These are phyloP conservation scores for Diaporthe sp. DNA, from an alignment of 2,329 filamentous ascomycete species.

Conservation along the genomic window DNA sequence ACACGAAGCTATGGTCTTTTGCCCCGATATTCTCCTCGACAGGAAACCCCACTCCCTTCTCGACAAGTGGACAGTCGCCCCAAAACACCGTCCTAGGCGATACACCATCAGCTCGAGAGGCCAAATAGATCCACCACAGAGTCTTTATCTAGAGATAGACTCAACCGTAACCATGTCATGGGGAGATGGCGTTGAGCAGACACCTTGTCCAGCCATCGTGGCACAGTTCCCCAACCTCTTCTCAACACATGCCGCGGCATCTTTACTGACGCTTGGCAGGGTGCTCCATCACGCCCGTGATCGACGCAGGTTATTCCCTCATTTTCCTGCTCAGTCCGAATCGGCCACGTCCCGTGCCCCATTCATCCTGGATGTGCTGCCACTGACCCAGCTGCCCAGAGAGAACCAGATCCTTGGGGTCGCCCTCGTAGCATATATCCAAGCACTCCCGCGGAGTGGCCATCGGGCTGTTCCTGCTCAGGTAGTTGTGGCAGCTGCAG, in stretches of 20 bases:
- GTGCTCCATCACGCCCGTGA: neutral
- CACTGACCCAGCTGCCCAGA: neutral
- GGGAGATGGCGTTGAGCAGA: neutral
- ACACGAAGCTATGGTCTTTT: neutral
- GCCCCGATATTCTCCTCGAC: neutral
- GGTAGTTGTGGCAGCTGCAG: neutral
- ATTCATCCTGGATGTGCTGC: neutral
- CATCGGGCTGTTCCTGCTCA: neutral
- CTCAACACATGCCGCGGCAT: neutral
- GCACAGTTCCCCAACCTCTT: neutral
- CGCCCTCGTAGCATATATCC: neutral
- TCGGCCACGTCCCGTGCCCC: neutral
- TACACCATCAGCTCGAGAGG: neutral
- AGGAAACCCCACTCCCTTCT: neutral
- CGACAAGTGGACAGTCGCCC: neutral
- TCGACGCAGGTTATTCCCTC: neutral
- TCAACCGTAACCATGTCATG: neutral
- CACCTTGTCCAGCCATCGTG: too few relatives aligned
- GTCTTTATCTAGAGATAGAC: neutral
- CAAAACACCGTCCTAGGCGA: neutral
- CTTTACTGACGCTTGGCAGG: too few relatives aligned
- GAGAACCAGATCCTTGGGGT: too few relatives aligned
- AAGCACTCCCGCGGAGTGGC: neutral
- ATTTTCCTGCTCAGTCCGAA: neutral
- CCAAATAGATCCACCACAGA: neutral